Percentiles rank a stretch among this genome's conserved stretches.
Conservation (phyloP, 179 eudicot species). For the Silene coronaria region DNA sequence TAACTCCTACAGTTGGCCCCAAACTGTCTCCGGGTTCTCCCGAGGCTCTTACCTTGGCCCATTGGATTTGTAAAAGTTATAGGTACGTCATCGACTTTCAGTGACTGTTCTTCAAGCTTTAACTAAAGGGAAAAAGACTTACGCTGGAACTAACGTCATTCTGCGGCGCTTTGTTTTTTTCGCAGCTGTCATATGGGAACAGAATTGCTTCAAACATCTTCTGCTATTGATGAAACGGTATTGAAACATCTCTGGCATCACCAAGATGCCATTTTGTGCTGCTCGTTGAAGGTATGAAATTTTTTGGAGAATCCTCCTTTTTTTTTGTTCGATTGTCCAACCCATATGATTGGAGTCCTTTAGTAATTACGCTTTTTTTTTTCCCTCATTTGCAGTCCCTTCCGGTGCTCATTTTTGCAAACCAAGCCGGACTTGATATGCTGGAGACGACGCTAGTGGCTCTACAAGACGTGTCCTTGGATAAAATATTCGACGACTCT, state of each 20-base stretch:
- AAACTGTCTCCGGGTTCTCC: slow-evolving; percentile 41
- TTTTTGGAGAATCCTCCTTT: neutral
- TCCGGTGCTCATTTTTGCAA: slow-evolving; percentile 43
- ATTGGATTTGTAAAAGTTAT: slow-evolving; percentile 50
- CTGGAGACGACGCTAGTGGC: slow-evolving; percentile 41
- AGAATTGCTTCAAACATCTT: slow-evolving; percentile 33
- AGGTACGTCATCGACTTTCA: slow-evolving; percentile 27
- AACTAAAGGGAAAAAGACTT: neutral
- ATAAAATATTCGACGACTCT: slow-evolving; percentile 37
- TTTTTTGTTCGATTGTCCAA: too few species aligned
- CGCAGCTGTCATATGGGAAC: slow-evolving; percentile 37
- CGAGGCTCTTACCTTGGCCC: slow-evolving; percentile 47
- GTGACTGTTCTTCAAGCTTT: neutral
- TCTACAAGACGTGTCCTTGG: slow-evolving; percentile 38
- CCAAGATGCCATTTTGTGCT: slow-evolving; percentile 45
- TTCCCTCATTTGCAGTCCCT: slow-evolving; percentile 34
- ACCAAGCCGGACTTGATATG: slow-evolving; percentile 47
- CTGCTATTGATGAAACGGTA: slow-evolving; percentile 31
- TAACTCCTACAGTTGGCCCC: slow-evolving; percentile 33
- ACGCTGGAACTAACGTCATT: neutral
- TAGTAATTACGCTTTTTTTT: neutral
- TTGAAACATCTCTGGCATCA: slow-evolving; percentile 49
- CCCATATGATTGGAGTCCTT: too few species aligned
- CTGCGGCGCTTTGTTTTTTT: neutral
- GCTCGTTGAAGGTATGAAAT: slow-evolving; percentile 43